Base-by-base conservation (phyloP, 1,284 basidiomycete species). In the Kwoniella shivajii region DNA sequence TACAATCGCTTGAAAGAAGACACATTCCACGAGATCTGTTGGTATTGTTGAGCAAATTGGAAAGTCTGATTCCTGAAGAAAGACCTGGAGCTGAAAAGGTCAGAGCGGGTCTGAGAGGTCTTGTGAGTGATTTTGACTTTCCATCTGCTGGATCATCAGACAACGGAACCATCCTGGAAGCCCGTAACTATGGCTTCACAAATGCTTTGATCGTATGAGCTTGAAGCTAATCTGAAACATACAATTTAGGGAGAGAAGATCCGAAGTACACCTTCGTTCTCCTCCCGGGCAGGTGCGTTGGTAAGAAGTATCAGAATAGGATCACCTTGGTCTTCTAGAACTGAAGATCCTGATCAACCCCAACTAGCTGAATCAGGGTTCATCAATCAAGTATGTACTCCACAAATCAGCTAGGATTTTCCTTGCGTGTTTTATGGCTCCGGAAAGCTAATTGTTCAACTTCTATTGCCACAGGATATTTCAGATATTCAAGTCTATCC, bases 81-180 rank as follows among this genome's bases (percentile, higher is more conserved):
- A 81, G 92, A 45, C 90, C 90, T 5, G 85, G 85, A 0, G 86
- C 86, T 44, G 87, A 89, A 53, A 84, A 86, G 43, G 86, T 94
- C 4, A 61, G 50, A 33, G 41, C 45, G 6, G 68, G 61, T 0
- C 37, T 74, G 2, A 47, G 50, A n/a, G 56, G 56, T 1, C 22
- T 64, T 48, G 64, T 66, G 22, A 54, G 63, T 60, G 18, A 6
- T 34, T 24, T 13, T 11, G 13, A 6, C 26, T 16, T 10, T 38
- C n/a, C n/a, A n/a, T n/a, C 18, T 22, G 41, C 24, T 39, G 6
- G 37, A 18, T n/a, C n/a, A n/a, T n/a, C n/a, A n/a, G n/a, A n/a
- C n/a, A n/a, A n/a, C n/a, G n/a, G n/a, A n/a, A n/a, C n/a, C n/a
- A n/a, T n/a, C n/a, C n/a, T n/a, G n/a, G n/a, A n/a, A n/a, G n/a